Evolutionary conservation across 1,284 basidiomycete species (phyloP).

Genomic region (Tranzscheliella williamsii): DNA sequence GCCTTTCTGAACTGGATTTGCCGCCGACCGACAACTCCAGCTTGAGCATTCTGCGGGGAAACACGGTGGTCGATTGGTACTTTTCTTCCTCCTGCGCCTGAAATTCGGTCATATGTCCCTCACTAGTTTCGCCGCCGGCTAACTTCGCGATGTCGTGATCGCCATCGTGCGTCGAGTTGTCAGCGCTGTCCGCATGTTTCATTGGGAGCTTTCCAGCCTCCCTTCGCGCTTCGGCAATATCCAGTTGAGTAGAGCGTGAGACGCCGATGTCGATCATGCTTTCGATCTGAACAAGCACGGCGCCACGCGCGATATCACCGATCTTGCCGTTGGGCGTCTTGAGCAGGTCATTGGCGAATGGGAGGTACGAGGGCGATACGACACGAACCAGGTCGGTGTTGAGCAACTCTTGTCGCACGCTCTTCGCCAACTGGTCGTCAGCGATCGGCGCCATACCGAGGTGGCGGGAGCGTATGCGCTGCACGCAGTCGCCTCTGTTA

Average conservation of each 20-base stretch:
- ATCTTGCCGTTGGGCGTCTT: slow-evolving; percentile 2
- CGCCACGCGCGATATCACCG: slow-evolving; percentile 7
- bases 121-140: not conserved
- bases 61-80: slow-evolving; percentile 73
- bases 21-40: slow-evolving; percentile 86
- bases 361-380: slow-evolving; percentile 2
- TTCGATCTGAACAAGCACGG: slow-evolving; percentile 26
- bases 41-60: slow-evolving; percentile 91
- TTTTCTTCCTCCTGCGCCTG: slow-evolving; percentile 37
- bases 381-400: slow-evolving; percentile 16
- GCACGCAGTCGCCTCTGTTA: no score
- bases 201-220: slow-evolving; percentile 9
- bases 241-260: slow-evolving; percentile 25
- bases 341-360: not conserved
- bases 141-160: not conserved
- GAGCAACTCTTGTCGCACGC: slow-evolving; percentile 25
- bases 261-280: slow-evolving; percentile 35
- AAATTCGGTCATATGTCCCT: slow-evolving; percentile 37
- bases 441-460: no score
- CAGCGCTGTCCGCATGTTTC: no score
- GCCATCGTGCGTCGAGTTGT: not conserved
- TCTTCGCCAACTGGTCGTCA: slow-evolving; percentile 18
- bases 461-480: no score
- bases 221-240: slow-evolving; percentile 30
- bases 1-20: slow-evolving; percentile 75